These are phyloP conservation scores for Fragaria ananassa DNA, from an alignment of 306 rosid species.

Conservation along the genomic window DNA sequence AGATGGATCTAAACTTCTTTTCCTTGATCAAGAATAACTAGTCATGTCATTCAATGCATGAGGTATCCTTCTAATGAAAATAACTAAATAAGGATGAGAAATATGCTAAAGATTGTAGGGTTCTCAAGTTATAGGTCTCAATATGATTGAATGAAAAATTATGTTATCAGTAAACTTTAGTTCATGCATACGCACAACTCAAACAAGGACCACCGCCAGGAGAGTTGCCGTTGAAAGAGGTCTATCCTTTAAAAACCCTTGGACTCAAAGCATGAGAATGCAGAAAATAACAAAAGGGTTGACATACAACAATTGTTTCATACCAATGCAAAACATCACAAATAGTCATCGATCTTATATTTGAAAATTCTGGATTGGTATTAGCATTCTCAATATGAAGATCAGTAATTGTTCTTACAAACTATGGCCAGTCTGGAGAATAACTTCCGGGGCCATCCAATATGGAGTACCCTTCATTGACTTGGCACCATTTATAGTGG, in stretches of 20 bases:
- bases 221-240: not conserved
- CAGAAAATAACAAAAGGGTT: not conserved
- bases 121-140: not conserved
- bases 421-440: constrained; percentile 93
- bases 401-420: constrained; percentile 51
- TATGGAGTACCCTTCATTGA: constrained; percentile 97
- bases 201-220: not conserved
- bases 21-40: not conserved
- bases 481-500: constrained; percentile 83
- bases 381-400: constrained; percentile 1
- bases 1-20: not conserved
- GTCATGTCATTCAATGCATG: not conserved
- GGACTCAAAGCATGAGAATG: not conserved
- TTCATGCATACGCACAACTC: not conserved
- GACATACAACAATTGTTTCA: not conserved
- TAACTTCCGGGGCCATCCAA: constrained; percentile 99
- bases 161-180: not conserved
- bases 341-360: not conserved
- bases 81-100: not conserved
- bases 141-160: not conserved
- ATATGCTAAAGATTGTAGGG: not conserved
- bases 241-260: not conserved
- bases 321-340: not conserved
- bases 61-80: constrained; percentile 9
- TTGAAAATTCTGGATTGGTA: not conserved